Evolutionary conservation across 2,329 filamentous ascomycete genomes (phyloP), one percentile per base, ranked within the genome.

Genomic region (Ceratocystis eucalypticola): DNA sequence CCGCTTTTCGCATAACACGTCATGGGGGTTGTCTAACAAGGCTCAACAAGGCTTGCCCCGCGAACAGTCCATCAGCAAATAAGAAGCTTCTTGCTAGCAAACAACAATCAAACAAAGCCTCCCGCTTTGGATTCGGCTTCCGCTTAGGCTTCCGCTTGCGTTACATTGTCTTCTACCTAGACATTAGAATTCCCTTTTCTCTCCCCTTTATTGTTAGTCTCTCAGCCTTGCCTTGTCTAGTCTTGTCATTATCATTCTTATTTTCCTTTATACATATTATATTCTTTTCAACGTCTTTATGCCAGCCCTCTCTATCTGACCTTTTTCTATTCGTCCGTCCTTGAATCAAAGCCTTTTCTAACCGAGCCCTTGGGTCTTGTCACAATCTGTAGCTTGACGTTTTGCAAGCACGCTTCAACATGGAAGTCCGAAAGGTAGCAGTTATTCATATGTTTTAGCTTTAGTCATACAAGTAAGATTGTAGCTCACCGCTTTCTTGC

Each of bases 391-490:
- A 59, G 55, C 28, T 37, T 20, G 55, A 8, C 28, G 28, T 15
- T 33, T 37, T 59, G 44, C 46, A 25, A 17, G n/a, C 46, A 46
- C n/a, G 17, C 17, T 41, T 41, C 57, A 37, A 41, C 10, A 67
- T 67, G 66, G 66, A 67, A 61, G 62, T 67, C 59, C 66, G 66
- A 59, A 67, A 67, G 66, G 66, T 67, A 67, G 30, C 44, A 15
- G 30, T 41, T 20, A 59, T 46, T 22, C 4, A 8, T 25, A 8
- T 10, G 22, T 17, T 50, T 10, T 37, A 46, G 30, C 25, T 50
- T n/a, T 50, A 30, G 30, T 17, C 22, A 25, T 61, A n/a, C 64
- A 46, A 33, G n/a, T 28, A 30, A 66, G 46, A 46, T 53, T 48
- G 62, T 62, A 61, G 50, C 45, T 61, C 28, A 57, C 64, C 44